Evolutionary conservation across 2,329 filamentous ascomycete species (phyloP).

Genomic region (Ophiostoma novo-ulmi): DNA sequence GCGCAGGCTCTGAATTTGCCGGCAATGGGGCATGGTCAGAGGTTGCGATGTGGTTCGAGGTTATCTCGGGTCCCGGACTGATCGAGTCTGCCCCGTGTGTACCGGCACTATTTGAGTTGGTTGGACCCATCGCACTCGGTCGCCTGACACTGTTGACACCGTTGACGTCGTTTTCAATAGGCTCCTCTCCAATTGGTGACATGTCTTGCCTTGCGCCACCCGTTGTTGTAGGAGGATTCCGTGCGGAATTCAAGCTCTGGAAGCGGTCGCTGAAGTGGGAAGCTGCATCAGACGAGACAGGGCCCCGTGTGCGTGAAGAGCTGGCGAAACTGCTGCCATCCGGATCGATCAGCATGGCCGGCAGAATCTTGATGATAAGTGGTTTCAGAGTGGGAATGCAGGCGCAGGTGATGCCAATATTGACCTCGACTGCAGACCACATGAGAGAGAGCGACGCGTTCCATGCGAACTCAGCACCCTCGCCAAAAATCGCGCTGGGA

Average conservation of each 20-base stretch:
- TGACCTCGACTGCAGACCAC: slow-evolving; percentile 92
- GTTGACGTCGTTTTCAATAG: background rate
- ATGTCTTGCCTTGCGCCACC: background rate
- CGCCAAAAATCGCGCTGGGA: slow-evolving; percentile 45
- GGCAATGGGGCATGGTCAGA: background rate
- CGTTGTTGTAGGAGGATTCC: background rate
- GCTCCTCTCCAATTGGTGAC: background rate
- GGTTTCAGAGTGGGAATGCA: slow-evolving; percentile 92
- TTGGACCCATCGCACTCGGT: too few relatives aligned
- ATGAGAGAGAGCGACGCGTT: slow-evolving; percentile 81
- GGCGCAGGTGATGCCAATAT: slow-evolving; percentile 81
- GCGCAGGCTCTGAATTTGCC: background rate
- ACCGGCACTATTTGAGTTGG: background rate
- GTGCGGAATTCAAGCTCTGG: background rate
- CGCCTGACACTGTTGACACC: too few relatives aligned
- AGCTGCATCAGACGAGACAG: slow-evolving; percentile 10
- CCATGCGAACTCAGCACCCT: slow-evolving; percentile 55
- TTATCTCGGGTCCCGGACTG: background rate
- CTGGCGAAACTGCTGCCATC: slow-evolving; percentile 38
- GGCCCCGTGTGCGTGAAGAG: slow-evolving; percentile 23
- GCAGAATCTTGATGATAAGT: slow-evolving; percentile 62
- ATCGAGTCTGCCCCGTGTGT: background rate
- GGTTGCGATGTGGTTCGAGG: background rate
- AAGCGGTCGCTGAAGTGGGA: background rate
- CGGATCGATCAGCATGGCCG: slow-evolving; percentile 51